phyloP scores from a whole-genome alignment of 768 basidiomycete species.

The Russula foetens region DNA sequence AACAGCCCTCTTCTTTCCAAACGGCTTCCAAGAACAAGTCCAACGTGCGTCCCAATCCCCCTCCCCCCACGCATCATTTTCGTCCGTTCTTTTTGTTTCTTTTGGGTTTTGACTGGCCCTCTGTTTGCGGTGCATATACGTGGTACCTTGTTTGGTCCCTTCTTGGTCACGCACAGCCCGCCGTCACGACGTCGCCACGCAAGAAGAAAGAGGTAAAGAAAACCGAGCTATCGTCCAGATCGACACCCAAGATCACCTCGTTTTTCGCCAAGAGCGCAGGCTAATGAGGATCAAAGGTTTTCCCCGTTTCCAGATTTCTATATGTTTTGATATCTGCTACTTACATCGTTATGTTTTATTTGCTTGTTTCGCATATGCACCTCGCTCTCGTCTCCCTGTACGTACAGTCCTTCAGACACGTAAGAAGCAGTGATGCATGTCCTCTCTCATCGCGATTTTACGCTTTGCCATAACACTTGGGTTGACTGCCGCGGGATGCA shows the following conservation, averaged over 20 bases:
- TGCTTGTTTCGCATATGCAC: neutral
- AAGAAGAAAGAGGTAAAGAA: slow-evolving; percentile 15
- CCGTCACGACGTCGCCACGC: neutral
- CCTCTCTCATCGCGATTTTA: too few relatives aligned
- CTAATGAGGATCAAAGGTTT: neutral
- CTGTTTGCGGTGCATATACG: neutral
- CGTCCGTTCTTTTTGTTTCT: neutral
- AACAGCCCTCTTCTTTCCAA: neutral
- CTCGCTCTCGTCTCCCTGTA: neutral
- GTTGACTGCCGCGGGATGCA: slow-evolving; percentile 9
- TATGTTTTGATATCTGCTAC: neutral
- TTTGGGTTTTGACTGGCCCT: too few relatives aligned
- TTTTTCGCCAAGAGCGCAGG: slow-evolving; percentile 15
- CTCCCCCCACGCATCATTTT: neutral
- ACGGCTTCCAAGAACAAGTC: neutral
- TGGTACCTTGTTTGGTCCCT: too few relatives aligned
- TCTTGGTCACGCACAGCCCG: neutral
- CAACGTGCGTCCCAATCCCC: neutral
- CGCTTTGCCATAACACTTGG: too few relatives aligned
- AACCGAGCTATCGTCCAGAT: neutral
- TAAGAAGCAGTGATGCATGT: neutral
- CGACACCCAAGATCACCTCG: slow-evolving; percentile 19
- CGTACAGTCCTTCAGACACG: neutral
- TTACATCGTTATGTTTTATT: neutral
- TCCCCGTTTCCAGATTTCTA: too few relatives aligned